These are phyloP conservation scores for Fusarium proliferatum DNA, from an alignment of 2,329 filamentous ascomycete species.

Conservation along the genomic window DNA sequence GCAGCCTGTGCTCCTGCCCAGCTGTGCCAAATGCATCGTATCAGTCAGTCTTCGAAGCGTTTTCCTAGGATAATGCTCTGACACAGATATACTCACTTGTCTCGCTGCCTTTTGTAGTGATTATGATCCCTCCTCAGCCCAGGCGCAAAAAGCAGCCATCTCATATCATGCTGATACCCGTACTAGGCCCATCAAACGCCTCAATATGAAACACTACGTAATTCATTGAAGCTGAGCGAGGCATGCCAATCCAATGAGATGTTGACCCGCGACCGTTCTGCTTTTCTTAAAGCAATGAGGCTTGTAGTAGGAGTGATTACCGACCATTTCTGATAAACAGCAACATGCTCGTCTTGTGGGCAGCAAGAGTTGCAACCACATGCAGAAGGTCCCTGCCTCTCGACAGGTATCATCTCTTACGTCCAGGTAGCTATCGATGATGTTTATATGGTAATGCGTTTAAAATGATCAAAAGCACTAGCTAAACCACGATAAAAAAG, in stretches of 20 bases:
- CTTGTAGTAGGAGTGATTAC: background rate
- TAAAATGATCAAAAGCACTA: background rate
- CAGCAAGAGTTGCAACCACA: background rate
- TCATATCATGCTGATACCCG: background rate
- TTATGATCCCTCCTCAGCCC: background rate
- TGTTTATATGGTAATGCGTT: background rate
- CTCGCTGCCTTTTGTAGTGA: background rate
- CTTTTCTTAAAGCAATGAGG: background rate
- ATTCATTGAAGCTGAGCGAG: background rate
- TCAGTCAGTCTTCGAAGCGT: accelerated
- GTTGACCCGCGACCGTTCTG: background rate
- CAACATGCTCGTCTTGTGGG: background rate
- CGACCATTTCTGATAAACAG: background rate
- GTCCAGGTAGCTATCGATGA: background rate
- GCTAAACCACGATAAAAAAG: background rate
- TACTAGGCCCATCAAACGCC: background rate
- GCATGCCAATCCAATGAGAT: background rate
- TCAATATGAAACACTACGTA: background rate
- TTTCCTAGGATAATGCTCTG: background rate
- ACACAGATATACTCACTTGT: too few relatives aligned
- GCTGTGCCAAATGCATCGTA: too few relatives aligned
- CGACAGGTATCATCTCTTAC: background rate
- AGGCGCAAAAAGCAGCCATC: background rate
- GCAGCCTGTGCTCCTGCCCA: background rate
- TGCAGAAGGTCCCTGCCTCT: background rate